phyloP scores from a whole-genome alignment of 305 asterid species.

The Coffea humblotiana region DNA sequence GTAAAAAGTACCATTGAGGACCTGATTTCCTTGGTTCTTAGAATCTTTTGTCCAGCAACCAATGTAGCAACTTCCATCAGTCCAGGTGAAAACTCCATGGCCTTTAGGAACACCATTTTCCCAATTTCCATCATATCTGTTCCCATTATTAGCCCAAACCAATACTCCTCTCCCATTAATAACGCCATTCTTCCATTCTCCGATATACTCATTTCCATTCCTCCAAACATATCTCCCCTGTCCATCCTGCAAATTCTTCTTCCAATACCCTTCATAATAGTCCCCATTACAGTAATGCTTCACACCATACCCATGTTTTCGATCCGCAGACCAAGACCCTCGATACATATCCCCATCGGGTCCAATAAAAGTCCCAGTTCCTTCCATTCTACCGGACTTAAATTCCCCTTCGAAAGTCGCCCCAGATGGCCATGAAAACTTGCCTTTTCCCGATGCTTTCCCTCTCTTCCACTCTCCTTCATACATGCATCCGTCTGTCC shows the following conservation, averaged over 20 bases:
- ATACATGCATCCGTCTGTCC: constrained; percentile 85
- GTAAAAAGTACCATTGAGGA: constrained; percentile 77
- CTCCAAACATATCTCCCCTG: constrained; percentile 75
- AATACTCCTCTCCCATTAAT: constrained; percentile 72
- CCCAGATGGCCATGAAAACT: constrained; percentile 84
- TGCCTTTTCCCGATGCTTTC: constrained; percentile 75
- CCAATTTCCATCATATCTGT: constrained; percentile 83
- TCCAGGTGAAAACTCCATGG: constrained; percentile 84
- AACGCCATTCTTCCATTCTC: constrained; percentile 68
- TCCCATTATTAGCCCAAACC: constrained; percentile 60
- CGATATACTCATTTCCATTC: constrained; percentile 67
- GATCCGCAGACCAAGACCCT: constrained; percentile 69
- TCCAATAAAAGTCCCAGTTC: constrained; percentile 38
- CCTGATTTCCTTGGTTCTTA: constrained; percentile 40
- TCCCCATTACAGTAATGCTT: constrained; percentile 72
- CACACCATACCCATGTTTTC: constrained; percentile 67
- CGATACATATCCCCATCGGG: constrained; percentile 44
- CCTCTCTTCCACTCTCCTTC: constrained; percentile 88
- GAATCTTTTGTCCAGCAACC: constrained; percentile 68
- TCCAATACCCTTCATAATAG: constrained; percentile 75
- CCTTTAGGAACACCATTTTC: constrained; percentile 74
- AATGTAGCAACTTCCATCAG: constrained; percentile 85
- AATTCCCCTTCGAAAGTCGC: constrained; percentile 77
- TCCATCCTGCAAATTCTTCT: constrained; percentile 63
- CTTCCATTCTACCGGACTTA: constrained; percentile 78